Percentiles rank a stretch among this genome's conserved stretches.
phyloP scores from a whole-genome alignment of 1,284 basidiomycete species.

The Fomitiporia mediterranea region DNA sequence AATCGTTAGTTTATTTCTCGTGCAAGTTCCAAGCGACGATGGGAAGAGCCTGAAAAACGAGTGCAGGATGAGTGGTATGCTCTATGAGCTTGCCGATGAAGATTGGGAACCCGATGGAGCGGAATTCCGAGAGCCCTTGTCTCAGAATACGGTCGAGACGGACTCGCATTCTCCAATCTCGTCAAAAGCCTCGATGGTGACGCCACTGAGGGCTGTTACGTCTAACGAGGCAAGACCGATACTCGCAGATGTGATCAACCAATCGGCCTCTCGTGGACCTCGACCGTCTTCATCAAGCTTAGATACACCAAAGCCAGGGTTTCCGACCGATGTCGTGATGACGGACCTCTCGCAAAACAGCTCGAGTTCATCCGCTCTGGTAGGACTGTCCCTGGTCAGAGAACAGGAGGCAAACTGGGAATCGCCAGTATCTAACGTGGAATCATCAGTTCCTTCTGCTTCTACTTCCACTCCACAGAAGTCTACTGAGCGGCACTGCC shows the following conservation, averaged over 20 bases:
- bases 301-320: constrained; percentile 8
- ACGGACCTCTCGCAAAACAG: not conserved
- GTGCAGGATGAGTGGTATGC: constrained; percentile 57
- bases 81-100: constrained; percentile 69
- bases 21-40: constrained; percentile 42
- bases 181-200: not conserved
- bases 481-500: constrained; percentile 42
- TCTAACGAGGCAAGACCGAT: not conserved
- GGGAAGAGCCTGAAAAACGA: constrained; percentile 45
- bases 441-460: no score
- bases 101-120: constrained; percentile 46
- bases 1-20: constrained; percentile 55
- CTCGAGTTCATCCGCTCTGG: not conserved
- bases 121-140: not conserved
- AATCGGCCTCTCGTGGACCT: not conserved
- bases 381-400: not conserved
- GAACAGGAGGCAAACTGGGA: constrained; percentile 10
- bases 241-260: not conserved
- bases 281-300: not conserved
- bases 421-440: constrained; percentile 7
- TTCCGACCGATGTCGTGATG: not conserved
- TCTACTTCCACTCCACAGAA: constrained; percentile 26
- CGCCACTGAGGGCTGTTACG: not conserved
- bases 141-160: not conserved
- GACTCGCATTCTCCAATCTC: no score